Base-by-base conservation (phyloP, 2,329 filamentous ascomycete genomes). In the Pyrenochaeta sp. region DNA sequence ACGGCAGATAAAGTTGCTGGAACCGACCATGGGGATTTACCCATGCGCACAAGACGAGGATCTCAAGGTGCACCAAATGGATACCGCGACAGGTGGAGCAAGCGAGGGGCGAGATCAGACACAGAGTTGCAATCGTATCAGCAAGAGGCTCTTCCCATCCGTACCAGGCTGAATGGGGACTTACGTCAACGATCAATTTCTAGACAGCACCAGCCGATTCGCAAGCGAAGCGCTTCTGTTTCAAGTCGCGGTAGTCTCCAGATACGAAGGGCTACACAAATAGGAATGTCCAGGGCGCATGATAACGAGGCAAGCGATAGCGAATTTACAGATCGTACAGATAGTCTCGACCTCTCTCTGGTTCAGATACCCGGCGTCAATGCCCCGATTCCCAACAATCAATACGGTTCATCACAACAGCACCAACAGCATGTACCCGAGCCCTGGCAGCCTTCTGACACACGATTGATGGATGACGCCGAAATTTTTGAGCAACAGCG, bases 1-100 rank as follows among this genome's bases (percentile, higher is more conserved):
- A 78, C 78, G 12, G 77, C 82, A 43, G 82, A 86, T 52, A 80
- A 79, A 54, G 81, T 82, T 12, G 79, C 80, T 60, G 68, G 78
- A 20, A 74, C 71, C 41, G 71, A 69, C 20, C 45, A 58, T 53
- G 66, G 54, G 27, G 67, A 58, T 31, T 45, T 56, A 32, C 60
- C 55, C 33, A 37, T 57, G 42, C 62, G 57, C 27, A 56, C 65
- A 23, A 64, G 65, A 30, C 60, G 62, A 18, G 55, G 54, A 9
- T 65, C 62, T 7, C 52, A 59, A 21, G 50, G 49, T 10, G 49
- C 52, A 21, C 43, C 49, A 5, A 52, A 61, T 40, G 55, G 47
- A 5, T 30, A 46, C 31, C 44, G 44, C 17, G 58, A 55, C 17
- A 41, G 17, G 31, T 27, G 42, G 21, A 45, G 49, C 32, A 56